Conservation (phyloP, 139 green algal genomes). For the Picochlorum sp. region DNA sequence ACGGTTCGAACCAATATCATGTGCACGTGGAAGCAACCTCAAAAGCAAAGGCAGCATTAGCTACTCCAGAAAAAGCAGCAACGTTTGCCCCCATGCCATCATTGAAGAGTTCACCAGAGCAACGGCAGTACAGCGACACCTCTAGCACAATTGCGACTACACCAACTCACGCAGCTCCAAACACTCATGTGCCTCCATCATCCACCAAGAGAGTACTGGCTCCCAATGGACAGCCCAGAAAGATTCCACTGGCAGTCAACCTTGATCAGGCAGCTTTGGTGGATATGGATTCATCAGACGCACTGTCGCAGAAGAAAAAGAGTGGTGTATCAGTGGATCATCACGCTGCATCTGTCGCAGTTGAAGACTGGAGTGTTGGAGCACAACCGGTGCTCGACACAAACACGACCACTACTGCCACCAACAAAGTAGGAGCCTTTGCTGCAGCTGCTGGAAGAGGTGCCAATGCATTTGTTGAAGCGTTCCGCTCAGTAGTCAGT, state of each 20-base stretch:
- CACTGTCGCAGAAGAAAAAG: neutral
- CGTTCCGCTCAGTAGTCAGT: constrained; percentile 30
- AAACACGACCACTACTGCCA: constrained; percentile 4
- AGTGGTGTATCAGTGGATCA: neutral
- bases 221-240: constrained; percentile 79
- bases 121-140: neutral
- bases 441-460: constrained; percentile 21
- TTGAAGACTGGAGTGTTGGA: constrained; percentile 23
- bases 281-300: constrained; percentile 8
- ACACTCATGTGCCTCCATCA: constrained; percentile 10
- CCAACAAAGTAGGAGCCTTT: constrained; percentile 22
- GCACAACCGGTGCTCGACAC: constrained; percentile 14
- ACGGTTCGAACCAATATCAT: neutral
- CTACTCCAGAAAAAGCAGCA: neutral
- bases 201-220: constrained; percentile 56
- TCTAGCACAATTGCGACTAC: neutral
- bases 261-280: constrained; percentile 24
- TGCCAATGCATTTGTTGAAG: constrained; percentile 31
- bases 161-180: neutral
- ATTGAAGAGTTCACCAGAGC: neutral
- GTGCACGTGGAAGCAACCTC: neutral
- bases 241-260: constrained; percentile 59
- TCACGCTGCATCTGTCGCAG: neutral
- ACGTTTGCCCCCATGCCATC: constrained; percentile 9
- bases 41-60: neutral